Base-by-base conservation (phyloP, 2,329 filamentous ascomycete genomes). In the Didymella exigua region DNA sequence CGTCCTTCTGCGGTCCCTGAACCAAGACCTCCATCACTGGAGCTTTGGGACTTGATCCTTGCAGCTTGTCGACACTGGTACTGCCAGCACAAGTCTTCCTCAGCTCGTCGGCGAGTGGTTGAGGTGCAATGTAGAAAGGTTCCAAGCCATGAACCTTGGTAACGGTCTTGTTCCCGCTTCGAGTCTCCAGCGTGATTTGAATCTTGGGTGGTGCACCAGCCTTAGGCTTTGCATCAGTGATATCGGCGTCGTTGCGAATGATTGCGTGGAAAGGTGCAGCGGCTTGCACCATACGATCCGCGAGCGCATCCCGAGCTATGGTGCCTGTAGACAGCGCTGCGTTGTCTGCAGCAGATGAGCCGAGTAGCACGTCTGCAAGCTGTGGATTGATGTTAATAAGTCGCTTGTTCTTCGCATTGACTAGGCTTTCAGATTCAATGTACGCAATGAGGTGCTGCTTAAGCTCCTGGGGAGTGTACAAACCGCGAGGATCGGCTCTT, bases 1-100 rank as follows among this genome's bases (percentile, higher is more conserved):
- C 82, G 57, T 84, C 82, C 52, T 81, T 82, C 75, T 89, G 86
- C 56, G 86, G 85, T 1, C 87, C 87, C 65, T 89, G 87, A 3
- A 89, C 81, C 75, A 88, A 79, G 18, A 89, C 82, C 69, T 89
- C 87, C 82, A 88, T 83, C 2, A 87, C 76, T 0, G 85, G 84
- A 62, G 82, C 83, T 62, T 86, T 84, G 8, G 85, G 85, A 57
- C 80, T 80, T 16, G 79, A 82, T 3, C 86, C 86, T 40, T 81
- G 79, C 27, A 86, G 75, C 61, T 85, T 83, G 29, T 84, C 81
- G 1, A 89, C 84, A 56, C 84, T 87, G 11, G 86, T 87, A 53
- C 82, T 85, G n/a, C 87, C 86, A 2, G 87, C 87, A 67, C 87
- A 89, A 27, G 83, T 82, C 75, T 86, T 89, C 65, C 87, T 80